Conservation (phyloP, 352 stramenopile genomes). For the Globisporangium cystogenes region DNA sequence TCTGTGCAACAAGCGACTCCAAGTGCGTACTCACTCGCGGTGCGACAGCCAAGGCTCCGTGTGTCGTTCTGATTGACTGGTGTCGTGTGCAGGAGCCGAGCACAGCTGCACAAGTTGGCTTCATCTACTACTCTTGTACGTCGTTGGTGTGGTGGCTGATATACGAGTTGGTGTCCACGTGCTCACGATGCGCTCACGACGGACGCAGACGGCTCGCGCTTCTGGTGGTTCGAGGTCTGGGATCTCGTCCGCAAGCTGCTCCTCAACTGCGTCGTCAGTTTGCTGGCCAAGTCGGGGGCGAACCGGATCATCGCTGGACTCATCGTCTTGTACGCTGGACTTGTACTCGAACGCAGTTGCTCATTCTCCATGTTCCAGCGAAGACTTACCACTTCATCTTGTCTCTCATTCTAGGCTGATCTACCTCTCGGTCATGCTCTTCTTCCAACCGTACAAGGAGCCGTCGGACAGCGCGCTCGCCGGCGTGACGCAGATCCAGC, state of each 20-base stretch:
- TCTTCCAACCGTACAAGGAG: constrained; percentile 63
- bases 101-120: constrained; percentile 66
- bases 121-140: constrained; percentile 77
- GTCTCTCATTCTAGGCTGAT: constrained; percentile 30
- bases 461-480: constrained; percentile 57
- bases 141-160: not conserved
- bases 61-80: not conserved
- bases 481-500: constrained; percentile 60
- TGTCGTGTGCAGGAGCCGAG: constrained; percentile 42
- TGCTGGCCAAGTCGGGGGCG: constrained; percentile 54
- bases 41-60: too few relatives aligned
- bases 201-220: constrained; percentile 38
- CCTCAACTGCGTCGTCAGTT: constrained; percentile 58
- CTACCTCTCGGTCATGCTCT: constrained; percentile 74
- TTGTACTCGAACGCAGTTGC: not conserved
- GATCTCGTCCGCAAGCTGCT: constrained; percentile 67
- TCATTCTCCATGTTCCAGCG: not conserved
- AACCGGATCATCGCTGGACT: constrained; percentile 68
- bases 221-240: constrained; percentile 82
- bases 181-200: not conserved
- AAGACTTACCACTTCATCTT: not conserved
- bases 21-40: constrained; percentile 15
- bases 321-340: constrained; percentile 47
- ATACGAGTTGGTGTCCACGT: not conserved
- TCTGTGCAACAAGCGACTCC: constrained; percentile 47